Percentiles rank a stretch among this genome's conserved stretches.
Evolutionary conservation across 257 asterid species (phyloP).

Genomic region (Solanum virginianum): DNA sequence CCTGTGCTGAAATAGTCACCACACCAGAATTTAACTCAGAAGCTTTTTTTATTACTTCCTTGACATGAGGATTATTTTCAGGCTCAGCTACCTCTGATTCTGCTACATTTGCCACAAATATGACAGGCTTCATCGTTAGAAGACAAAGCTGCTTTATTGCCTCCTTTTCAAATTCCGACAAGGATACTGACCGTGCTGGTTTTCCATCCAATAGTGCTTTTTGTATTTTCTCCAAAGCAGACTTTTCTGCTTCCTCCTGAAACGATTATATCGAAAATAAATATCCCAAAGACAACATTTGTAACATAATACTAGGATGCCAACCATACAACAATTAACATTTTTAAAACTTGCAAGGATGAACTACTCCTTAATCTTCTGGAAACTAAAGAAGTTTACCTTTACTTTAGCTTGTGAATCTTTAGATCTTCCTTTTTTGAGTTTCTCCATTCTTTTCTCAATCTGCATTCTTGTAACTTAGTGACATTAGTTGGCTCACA

Average conservation of each 20-base stretch:
- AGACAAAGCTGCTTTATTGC: constrained; percentile 80
- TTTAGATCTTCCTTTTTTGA: constrained; percentile 73
- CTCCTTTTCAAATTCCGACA: constrained; percentile 66
- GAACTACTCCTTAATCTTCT: background rate
- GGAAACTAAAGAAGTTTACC: constrained; percentile 23
- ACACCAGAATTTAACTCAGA: constrained; percentile 75
- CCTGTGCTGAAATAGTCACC: constrained; percentile 96
- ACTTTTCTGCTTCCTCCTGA: constrained; percentile 96
- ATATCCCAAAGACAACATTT: background rate
- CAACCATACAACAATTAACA: background rate
- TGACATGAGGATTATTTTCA: constrained; percentile 54
- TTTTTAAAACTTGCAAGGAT: background rate
- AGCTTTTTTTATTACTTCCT: constrained; percentile 68
- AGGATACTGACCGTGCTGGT: constrained; percentile 86
- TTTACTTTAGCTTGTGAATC: constrained; percentile 77
- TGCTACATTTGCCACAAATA: constrained; percentile 90
- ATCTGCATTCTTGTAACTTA: constrained; percentile 73
- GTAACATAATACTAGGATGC: background rate
- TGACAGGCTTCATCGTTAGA: constrained; percentile 93
- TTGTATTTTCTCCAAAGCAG: constrained; percentile 70
- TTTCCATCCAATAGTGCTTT: constrained; percentile 81
- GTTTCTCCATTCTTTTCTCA: constrained; percentile 92
- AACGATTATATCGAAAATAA: constrained; percentile 5
- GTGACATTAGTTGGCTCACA: constrained; percentile 13
- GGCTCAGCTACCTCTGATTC: constrained; percentile 91